A percentile compares a stretch with the other conserved stretches of the same genome.
Conservation (phyloP, 2,329 filamentous ascomycete genomes). For the Neospermospora avenae region DNA sequence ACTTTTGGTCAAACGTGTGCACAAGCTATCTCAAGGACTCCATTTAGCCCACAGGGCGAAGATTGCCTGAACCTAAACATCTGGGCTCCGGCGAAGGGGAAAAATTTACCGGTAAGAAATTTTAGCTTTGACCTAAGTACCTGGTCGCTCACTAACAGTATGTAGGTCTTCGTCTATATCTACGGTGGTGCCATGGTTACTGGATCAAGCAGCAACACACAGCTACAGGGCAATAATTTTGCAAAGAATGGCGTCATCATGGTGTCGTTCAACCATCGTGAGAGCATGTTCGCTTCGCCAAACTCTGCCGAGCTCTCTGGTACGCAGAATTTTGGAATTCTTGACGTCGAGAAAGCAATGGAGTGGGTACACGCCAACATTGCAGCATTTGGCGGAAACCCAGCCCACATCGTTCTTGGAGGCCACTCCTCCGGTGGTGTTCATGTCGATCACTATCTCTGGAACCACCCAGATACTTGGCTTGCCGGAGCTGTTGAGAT, state of each 20-base stretch:
- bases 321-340: constrained; percentile 43
- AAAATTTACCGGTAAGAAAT: constrained; percentile 28
- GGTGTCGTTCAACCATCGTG: constrained; percentile 42
- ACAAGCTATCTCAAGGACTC: constrained; percentile 27
- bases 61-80: constrained; percentile 45
- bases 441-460: constrained; percentile 41
- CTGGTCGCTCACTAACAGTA: background rate
- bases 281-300: constrained; percentile 44
- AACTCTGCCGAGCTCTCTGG: constrained; percentile 10
- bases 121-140: background rate
- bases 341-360: constrained; percentile 56
- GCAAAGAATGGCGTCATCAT: constrained; percentile 32
- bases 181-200: constrained; percentile 37
- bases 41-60: constrained; percentile 34
- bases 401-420: constrained; percentile 41
- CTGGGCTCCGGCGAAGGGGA: constrained; percentile 32
- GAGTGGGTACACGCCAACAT: constrained; percentile 59
- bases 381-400: constrained; percentile 63
- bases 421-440: constrained; percentile 44
- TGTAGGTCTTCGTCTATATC: constrained; percentile 37
- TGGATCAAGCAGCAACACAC: constrained; percentile 40
- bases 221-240: constrained; percentile 16
- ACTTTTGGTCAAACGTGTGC: constrained; percentile 28
- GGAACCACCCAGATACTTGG: constrained; percentile 40
- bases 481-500: constrained; percentile 41